Percentiles rank a stretch among this genome's conserved stretches.
phyloP scores from a whole-genome alignment of 2,329 filamentous ascomycete genomes.

The Aspergillus sclerotialis region DNA sequence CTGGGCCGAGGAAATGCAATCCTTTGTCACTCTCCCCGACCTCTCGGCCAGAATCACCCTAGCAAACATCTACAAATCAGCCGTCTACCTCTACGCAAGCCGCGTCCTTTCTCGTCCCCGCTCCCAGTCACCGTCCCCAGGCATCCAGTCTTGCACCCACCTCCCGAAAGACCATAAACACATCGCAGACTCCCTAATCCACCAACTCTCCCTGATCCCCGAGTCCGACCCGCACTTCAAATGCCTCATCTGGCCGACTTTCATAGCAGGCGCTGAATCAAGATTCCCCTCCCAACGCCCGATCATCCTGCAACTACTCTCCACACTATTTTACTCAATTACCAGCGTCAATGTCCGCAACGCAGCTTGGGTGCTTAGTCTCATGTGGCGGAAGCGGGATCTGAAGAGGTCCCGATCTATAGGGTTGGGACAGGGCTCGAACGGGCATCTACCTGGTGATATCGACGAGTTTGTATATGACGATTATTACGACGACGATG shows the following conservation, averaged over 20 bases:
- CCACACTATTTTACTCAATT: constrained; percentile 27
- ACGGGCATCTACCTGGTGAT: background rate
- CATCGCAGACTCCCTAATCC: constrained; percentile 25
- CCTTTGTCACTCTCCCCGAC: constrained; percentile 39
- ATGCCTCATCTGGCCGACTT: constrained; percentile 38
- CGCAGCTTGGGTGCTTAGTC: constrained; percentile 31
- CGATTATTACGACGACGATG: constrained; percentile 11
- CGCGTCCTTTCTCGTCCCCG: constrained; percentile 29
- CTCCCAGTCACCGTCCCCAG: constrained; percentile 12
- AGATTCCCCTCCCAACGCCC: constrained; percentile 23
- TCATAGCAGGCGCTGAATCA: constrained; percentile 38
- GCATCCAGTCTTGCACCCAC: constrained; percentile 17
- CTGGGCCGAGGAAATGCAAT: constrained; percentile 33
- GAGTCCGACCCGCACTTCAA: constrained; percentile 34
- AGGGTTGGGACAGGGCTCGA: background rate
- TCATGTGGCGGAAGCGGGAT: constrained; percentile 36
- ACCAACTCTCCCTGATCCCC: constrained; percentile 29
- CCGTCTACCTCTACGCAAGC: constrained; percentile 35
- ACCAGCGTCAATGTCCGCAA: constrained; percentile 34
- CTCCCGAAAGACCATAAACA: constrained; percentile 22
- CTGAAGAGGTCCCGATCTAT: constrained; percentile 8
- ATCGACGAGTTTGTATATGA: background rate
- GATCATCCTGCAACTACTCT: constrained; percentile 26
- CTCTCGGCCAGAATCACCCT: constrained; percentile 44
- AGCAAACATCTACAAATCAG: constrained; percentile 33